These are phyloP conservation scores for Smittium culicis DNA, from an alignment of 371 early-diverging fungal species.

Conservation along the genomic window DNA sequence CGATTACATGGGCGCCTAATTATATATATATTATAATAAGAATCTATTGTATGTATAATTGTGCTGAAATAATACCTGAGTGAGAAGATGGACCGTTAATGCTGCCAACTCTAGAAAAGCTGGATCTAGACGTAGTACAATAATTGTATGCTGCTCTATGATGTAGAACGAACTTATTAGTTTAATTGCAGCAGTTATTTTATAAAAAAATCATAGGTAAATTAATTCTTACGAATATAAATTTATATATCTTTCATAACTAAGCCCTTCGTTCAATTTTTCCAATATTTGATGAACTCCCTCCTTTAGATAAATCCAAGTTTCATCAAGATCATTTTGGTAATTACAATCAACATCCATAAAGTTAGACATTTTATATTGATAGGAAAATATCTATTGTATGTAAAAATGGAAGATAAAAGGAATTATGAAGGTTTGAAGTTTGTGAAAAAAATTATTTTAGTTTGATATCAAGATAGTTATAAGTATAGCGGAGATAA, in stretches of 20 bases:
- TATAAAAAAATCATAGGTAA: not conserved
- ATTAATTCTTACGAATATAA: not conserved
- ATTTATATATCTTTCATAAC: constrained; percentile 11
- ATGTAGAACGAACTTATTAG: not conserved
- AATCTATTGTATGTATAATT: not conserved
- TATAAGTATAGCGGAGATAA: too few species aligned
- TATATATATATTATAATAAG: not conserved
- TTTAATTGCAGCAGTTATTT: not conserved
- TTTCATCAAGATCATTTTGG: not conserved
- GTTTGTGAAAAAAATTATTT: too few species aligned
- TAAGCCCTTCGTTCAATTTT: not conserved
- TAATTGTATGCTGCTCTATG: constrained; percentile 9
- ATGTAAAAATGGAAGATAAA: too few species aligned
- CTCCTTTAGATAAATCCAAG: constrained; percentile 9
- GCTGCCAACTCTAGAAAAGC: not conserved
- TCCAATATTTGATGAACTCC: constrained; percentile 5
- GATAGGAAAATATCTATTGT: too few species aligned
- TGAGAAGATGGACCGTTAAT: not conserved
- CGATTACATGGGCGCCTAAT: not conserved
- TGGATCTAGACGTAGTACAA: constrained; percentile 4
- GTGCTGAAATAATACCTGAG: not conserved
- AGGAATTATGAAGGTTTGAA: too few species aligned
- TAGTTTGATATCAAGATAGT: too few species aligned
- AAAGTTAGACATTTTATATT: too few species aligned
- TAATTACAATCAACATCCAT: not conserved